phyloP scores from a whole-genome alignment of 805 yeast genomes.

The Wickerhamomyces bisporus region DNA sequence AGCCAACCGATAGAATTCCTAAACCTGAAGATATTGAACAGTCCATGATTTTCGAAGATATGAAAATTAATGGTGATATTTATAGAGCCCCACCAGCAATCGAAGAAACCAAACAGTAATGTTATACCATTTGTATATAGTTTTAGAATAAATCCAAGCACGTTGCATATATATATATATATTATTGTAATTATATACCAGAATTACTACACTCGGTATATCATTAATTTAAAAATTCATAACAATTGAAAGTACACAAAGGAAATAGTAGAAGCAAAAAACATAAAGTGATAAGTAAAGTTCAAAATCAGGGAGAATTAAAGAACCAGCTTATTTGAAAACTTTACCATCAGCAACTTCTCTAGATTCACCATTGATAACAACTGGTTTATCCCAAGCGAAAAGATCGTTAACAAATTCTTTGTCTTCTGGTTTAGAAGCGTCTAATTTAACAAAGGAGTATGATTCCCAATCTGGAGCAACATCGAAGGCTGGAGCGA shows the following conservation, averaged over 20 bases:
- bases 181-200: neutral
- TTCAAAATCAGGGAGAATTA: neutral
- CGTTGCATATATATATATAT: too few species aligned
- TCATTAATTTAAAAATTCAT: too few species aligned
- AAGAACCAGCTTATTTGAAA: conserved; percentile 56
- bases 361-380: conserved; percentile 68
- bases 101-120: neutral
- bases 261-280: too few species aligned
- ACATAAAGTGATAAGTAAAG: neutral
- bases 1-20: conserved; percentile 35
- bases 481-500: conserved; percentile 88
- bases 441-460: conserved; percentile 76
- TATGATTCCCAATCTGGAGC: conserved; percentile 99
- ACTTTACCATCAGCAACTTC: conserved; percentile 98
- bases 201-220: too few species aligned
- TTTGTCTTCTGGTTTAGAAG: conserved; percentile 68
- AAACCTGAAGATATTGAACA: conserved; percentile 27
- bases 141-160: too few species aligned
- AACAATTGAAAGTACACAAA: too few species aligned
- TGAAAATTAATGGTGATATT: conserved; percentile 30
- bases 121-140: too few species aligned
- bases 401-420: conserved; percentile 84
- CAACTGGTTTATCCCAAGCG: conserved; percentile 97
- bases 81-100: conserved; percentile 25
- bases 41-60: conserved; percentile 22